Percentiles rank a stretch among this genome's conserved stretches.
Conservation (phyloP, 2,329 filamentous ascomycete genomes). For the Thyridium curvatum region DNA sequence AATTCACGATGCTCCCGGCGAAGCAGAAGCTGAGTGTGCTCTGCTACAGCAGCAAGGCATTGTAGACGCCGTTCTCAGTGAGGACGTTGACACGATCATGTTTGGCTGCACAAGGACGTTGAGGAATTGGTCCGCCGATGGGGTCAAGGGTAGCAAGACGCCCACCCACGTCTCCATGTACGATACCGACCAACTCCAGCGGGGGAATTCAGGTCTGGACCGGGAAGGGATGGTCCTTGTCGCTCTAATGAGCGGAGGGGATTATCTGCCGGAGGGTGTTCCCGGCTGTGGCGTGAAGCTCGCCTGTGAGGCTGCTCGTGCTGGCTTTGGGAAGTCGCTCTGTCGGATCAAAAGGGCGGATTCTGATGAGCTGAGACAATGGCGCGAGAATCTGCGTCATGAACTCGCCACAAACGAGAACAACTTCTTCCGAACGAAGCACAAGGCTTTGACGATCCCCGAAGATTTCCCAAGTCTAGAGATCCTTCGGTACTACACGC, state of each 20-base stretch:
- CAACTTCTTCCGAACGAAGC: slow-evolving; percentile 70
- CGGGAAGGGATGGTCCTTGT: slow-evolving; percentile 89
- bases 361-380: slow-evolving; percentile 51
- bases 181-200: slow-evolving; percentile 49
- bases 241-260: slow-evolving; percentile 90
- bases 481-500: slow-evolving; percentile 79
- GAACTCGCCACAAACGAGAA: slow-evolving; percentile 82
- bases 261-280: slow-evolving; percentile 86
- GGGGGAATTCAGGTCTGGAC: slow-evolving; percentile 57
- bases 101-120: slow-evolving; percentile 80
- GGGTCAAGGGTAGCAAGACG: slow-evolving; percentile 49
- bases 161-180: slow-evolving; percentile 87
- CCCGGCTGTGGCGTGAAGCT: slow-evolving; percentile 81
- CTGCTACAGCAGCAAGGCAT: slow-evolving; percentile 73
- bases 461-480: slow-evolving; percentile 74
- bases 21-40: slow-evolving; percentile 94
- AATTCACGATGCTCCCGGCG: slow-evolving; percentile 81
- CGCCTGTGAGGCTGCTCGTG: slow-evolving; percentile 83
- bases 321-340: slow-evolving; percentile 75
- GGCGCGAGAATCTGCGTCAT: slow-evolving; percentile 66
- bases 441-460: slow-evolving; percentile 69
- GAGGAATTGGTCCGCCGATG: slow-evolving; percentile 77
- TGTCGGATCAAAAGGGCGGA: slow-evolving; percentile 60
- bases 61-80: slow-evolving; percentile 89
- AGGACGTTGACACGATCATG: slow-evolving; percentile 97